phyloP scores from a whole-genome alignment of 805 yeast species.

The Teunomyces lycoperdinae region DNA sequence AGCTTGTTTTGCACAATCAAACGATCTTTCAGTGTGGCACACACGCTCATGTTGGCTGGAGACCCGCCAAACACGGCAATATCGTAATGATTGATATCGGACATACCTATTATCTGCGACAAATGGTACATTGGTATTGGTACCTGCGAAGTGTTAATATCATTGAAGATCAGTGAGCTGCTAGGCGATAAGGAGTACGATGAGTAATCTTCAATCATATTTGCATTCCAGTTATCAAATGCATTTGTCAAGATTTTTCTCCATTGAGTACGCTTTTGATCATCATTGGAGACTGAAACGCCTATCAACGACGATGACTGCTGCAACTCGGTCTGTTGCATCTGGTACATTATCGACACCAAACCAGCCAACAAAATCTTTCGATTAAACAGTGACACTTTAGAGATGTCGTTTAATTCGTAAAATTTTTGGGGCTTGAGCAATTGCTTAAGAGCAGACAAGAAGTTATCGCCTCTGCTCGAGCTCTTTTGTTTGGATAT shows the following conservation, averaged over 20 bases:
- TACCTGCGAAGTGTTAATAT: slow-evolving; percentile 10
- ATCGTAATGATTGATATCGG: slow-evolving; percentile 74
- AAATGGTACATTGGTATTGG: slow-evolving; percentile 62
- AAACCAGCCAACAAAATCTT: slow-evolving; percentile 66
- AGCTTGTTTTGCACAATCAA: slow-evolving; percentile 32
- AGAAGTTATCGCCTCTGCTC: slow-evolving; percentile 33
- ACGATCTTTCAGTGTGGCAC: slow-evolving; percentile 35
- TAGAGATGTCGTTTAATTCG: slow-evolving; percentile 9
- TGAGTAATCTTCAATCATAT: slow-evolving; percentile 30
- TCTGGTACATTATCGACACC: slow-evolving; percentile 63
- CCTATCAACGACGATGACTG: slow-evolving; percentile 38
- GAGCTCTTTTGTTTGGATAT: slow-evolving; percentile 3
- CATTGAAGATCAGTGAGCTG: slow-evolving; percentile 12
- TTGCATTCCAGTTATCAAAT: slow-evolving; percentile 65
- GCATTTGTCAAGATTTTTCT: slow-evolving; percentile 67
- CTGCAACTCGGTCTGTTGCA: slow-evolving; percentile 71
- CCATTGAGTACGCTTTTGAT: slow-evolving; percentile 52
- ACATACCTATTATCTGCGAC: slow-evolving; percentile 58
- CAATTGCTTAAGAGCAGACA: slow-evolving; percentile 55
- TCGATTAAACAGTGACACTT: slow-evolving; percentile 53
- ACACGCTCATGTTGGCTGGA: slow-evolving; percentile 68
- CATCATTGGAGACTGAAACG: slow-evolving; percentile 12
- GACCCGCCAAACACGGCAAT: slow-evolving; percentile 79
- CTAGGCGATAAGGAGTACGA: slow-evolving; percentile 5
- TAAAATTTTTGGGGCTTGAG: slow-evolving; percentile 48